Evolutionary conservation across 2,329 filamentous ascomycete species (phyloP).

Genomic region (Arthroderma sp.): DNA sequence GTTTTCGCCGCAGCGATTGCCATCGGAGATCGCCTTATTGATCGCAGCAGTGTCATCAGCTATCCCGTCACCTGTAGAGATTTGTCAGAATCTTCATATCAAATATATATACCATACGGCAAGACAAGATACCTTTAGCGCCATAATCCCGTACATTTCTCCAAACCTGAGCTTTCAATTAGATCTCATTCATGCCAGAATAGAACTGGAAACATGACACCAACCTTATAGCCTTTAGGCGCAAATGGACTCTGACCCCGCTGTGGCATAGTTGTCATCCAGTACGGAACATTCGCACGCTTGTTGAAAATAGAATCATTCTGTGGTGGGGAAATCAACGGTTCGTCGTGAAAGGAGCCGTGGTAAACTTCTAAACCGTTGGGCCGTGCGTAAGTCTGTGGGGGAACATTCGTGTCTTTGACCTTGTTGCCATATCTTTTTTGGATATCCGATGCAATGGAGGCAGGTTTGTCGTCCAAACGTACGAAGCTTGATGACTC

Average conservation of each 20-base stretch:
- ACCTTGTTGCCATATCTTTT: neutral
- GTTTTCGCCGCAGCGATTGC: slow-evolving; percentile 55
- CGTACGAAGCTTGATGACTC: neutral
- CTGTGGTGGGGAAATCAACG: neutral
- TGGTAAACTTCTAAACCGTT: slow-evolving; percentile 1
- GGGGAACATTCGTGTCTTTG: slow-evolving; percentile 37
- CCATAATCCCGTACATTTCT: slow-evolving; percentile 68
- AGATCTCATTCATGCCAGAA: no score
- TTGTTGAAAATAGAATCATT: neutral
- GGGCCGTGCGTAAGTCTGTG: neutral
- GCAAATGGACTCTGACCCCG: slow-evolving; percentile 4
- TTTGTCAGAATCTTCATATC: neutral
- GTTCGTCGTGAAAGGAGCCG: neutral
- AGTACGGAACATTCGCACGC: neutral
- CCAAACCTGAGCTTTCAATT: slow-evolving; percentile 34
- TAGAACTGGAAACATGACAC: neutral
- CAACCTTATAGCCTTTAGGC: slow-evolving; percentile 4
- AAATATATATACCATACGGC: neutral
- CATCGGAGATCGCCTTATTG: slow-evolving; percentile 57
- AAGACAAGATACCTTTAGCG: slow-evolving; percentile 26
- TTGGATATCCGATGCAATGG: slow-evolving; percentile 1
- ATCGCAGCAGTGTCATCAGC: slow-evolving; percentile 82
- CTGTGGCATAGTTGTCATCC: slow-evolving; percentile 1
- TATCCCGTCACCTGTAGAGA: slow-evolving; percentile 37
- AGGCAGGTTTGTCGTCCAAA: neutral